phyloP scores from a whole-genome alignment of 176 grass and related monocot genomes.

The Puccinellia tenuiflora region DNA sequence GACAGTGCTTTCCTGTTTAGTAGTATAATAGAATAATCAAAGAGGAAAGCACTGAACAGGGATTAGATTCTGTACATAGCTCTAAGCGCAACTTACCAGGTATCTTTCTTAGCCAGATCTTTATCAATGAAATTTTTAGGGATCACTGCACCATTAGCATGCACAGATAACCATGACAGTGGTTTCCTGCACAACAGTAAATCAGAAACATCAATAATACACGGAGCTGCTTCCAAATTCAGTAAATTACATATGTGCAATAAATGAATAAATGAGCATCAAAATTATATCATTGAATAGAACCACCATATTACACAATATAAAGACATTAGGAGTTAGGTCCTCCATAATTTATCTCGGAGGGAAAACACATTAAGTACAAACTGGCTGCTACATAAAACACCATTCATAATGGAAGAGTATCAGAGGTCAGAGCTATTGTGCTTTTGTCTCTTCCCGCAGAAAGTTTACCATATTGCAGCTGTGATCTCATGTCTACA shows the following conservation, averaged over 20 bases:
- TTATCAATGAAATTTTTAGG: conserved; percentile 65
- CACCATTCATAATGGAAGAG: background rate
- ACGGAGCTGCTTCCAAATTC: background rate
- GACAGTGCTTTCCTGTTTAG: background rate
- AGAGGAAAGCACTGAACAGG: background rate
- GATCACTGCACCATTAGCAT: conserved; percentile 70
- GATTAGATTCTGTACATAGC: background rate
- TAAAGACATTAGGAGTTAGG: background rate
- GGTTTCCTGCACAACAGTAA: conserved; percentile 51
- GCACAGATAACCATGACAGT: conserved; percentile 78
- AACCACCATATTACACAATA: background rate
- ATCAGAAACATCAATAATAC: background rate
- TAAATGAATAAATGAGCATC: background rate
- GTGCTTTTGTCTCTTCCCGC: background rate
- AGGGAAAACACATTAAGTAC: background rate
- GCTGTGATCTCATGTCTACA: background rate
- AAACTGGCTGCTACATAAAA: background rate
- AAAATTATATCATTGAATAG: background rate
- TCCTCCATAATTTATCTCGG: background rate
- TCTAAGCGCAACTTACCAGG: conserved; percentile 48
- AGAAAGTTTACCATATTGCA: background rate
- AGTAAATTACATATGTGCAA: background rate
- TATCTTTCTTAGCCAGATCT: conserved; percentile 54
- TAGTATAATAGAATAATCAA: background rate
- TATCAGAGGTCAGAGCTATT: background rate